A percentile compares a stretch with the other conserved stretches of the same genome.
These are phyloP conservation scores for Bombardia bombarda DNA, from an alignment of 495 filamentous ascomycete genomes.

Conservation along the genomic window DNA sequence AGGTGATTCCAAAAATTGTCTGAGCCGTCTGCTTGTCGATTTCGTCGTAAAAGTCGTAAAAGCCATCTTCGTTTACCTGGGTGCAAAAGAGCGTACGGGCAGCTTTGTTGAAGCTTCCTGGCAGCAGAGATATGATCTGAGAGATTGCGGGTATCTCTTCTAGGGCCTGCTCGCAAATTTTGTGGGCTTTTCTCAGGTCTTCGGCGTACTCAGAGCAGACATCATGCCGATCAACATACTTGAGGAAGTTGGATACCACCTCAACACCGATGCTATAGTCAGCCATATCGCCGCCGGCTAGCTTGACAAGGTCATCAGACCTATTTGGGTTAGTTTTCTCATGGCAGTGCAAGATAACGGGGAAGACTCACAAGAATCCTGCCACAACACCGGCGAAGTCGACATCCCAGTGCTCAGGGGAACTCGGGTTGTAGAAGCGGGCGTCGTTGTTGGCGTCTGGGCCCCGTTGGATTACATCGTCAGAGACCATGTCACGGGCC, in stretches of 20 bases:
- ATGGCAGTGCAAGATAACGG: background rate
- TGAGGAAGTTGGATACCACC: slow-evolving; percentile 78
- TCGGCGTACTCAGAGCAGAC: slow-evolving; percentile 74
- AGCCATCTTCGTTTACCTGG: background rate
- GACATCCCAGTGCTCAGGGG: slow-evolving; percentile 54
- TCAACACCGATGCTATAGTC: slow-evolving; percentile 17
- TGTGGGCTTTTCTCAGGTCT: slow-evolving; percentile 57
- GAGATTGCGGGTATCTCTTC: slow-evolving; percentile 54
- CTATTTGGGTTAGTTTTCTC: slow-evolving; percentile 10
- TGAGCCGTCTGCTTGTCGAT: slow-evolving; percentile 8
- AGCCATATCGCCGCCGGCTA: slow-evolving; percentile 12
- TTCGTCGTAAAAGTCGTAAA: slow-evolving; percentile 5
- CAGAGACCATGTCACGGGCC: slow-evolving; percentile 53
- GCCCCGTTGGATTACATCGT: slow-evolving; percentile 44
- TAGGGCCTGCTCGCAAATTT: slow-evolving; percentile 58
- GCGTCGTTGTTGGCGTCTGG: slow-evolving; percentile 10
- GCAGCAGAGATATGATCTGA: slow-evolving; percentile 42
- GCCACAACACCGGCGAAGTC: slow-evolving; percentile 72
- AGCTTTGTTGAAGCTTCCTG: slow-evolving; percentile 68
- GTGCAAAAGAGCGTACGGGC: slow-evolving; percentile 20
- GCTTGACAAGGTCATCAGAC: slow-evolving; percentile 2
- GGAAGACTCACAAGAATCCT: slow-evolving; percentile 62
- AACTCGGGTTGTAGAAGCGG: slow-evolving; percentile 37
- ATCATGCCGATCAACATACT: slow-evolving; percentile 74
- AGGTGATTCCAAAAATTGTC: slow-evolving; percentile 3